Conservation (phyloP, 1,284 basidiomycete genomes). For the Hemileia vastatrix region DNA sequence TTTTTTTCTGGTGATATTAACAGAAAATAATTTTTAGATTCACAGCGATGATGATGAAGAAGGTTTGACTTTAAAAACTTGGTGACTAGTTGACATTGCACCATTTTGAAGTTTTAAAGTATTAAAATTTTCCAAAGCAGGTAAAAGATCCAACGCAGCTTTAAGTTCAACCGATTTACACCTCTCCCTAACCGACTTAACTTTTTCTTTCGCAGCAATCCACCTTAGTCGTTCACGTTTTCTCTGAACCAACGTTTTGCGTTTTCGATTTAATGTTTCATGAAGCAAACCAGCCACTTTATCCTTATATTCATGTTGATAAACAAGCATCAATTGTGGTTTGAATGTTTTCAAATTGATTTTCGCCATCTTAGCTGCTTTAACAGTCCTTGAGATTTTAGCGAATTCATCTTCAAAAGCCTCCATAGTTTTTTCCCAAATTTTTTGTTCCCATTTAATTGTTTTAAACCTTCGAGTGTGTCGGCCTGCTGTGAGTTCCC, state of each 20-base stretch:
- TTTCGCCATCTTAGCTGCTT: not conserved
- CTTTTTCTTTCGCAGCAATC: no score
- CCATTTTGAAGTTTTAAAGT: no score
- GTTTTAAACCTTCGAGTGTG: conserved; percentile 19
- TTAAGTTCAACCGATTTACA: not conserved
- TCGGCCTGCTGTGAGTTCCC: conserved; percentile 16
- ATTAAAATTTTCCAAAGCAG: conserved; percentile 20
- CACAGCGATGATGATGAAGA: no score
- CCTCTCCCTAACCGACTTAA: not conserved
- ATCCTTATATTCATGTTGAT: no score
- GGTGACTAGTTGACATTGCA: no score
- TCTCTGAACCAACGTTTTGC: no score
- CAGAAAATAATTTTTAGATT: no score
- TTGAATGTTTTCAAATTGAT: not conserved
- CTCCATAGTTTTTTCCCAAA: conserved; percentile 1
- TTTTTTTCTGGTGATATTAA: no score
- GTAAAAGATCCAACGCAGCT: conserved; percentile 16
- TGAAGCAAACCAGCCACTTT: not conserved
- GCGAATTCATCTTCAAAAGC: conserved; percentile 6
- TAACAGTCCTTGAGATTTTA: conserved; percentile 4
- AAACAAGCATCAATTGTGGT: conserved; percentile 6
- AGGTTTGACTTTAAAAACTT: no score
- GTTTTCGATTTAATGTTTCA: no score
- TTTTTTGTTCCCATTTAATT: conserved; percentile 9
- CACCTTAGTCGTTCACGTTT: conserved; percentile 10